Evolutionary conservation across 495 filamentous ascomycete species (phyloP).

Genomic region (Penicillium riverlandense): DNA sequence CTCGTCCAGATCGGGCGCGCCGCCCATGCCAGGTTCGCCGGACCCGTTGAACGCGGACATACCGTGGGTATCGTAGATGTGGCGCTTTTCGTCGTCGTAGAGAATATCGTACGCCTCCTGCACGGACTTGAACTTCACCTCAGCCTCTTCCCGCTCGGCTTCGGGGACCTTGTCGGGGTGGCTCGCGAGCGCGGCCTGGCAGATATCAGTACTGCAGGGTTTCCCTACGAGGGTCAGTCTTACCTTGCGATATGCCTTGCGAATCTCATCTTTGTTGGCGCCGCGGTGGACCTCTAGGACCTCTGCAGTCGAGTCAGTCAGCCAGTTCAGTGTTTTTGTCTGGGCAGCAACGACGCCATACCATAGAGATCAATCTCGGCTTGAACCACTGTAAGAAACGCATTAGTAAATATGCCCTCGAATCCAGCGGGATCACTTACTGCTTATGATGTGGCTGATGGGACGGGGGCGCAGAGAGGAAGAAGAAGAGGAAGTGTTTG

Average conservation of each 20-base stretch:
- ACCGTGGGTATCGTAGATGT: conserved; percentile 86
- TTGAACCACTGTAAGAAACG: conserved; percentile 24
- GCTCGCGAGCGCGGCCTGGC: conserved; percentile 73
- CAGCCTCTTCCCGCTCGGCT: conserved; percentile 72
- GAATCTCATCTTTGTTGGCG: conserved; percentile 78
- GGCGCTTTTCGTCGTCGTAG: conserved; percentile 87
- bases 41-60: conserved; percentile 85
- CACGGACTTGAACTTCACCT: conserved; percentile 83
- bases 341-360: conserved; percentile 10
- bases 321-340: neutral
- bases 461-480: neutral
- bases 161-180: conserved; percentile 97
- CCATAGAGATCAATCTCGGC: conserved; percentile 41
- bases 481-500: conserved; percentile 3
- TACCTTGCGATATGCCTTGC: conserved; percentile 97
- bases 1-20: conserved; percentile 39
- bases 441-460: too few relatives aligned
- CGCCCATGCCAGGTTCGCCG: conserved; percentile 51
- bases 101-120: conserved; percentile 97
- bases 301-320: conserved; percentile 39
- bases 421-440: neutral
- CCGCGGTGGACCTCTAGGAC: conserved; percentile 65
- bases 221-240: conserved; percentile 4
- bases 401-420: conserved; percentile 6
- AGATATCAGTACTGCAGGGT: conserved; percentile 5